Evolutionary conservation across 2,329 filamentous ascomycete species (phyloP).

Genomic region (Penicillium verrucosum): DNA sequence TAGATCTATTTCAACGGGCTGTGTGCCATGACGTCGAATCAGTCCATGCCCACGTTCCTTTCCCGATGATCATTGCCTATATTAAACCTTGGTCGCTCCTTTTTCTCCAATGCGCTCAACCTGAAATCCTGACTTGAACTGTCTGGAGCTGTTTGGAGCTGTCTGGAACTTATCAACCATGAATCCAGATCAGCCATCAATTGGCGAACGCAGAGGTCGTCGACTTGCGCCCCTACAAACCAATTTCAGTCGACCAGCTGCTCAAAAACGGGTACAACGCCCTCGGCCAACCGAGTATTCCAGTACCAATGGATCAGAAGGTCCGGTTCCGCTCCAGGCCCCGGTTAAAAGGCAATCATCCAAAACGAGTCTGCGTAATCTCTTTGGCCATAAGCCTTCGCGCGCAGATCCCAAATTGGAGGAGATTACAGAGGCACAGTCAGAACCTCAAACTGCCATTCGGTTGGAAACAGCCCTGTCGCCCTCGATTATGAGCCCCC

Average conservation of each 20-base stretch:
- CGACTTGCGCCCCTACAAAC: conserved; percentile 38
- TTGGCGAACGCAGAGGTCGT: conserved; percentile 39
- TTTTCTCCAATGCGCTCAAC: conserved; percentile 9
- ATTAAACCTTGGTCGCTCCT: conserved; percentile 14
- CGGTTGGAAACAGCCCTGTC: conserved; percentile 24
- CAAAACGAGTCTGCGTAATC: conserved; percentile 36
- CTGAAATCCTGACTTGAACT: not conserved
- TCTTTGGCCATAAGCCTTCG: conserved; percentile 37
- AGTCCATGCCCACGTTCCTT: conserved; percentile 17
- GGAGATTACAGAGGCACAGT: conserved; percentile 32
- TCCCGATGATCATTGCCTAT: conserved; percentile 21
- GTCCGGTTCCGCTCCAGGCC: conserved; percentile 33
- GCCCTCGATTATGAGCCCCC: conserved; percentile 26
- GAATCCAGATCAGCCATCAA: conserved; percentile 23
- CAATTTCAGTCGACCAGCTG: conserved; percentile 33
- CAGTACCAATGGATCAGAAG: conserved; percentile 24
- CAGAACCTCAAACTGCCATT: conserved; percentile 15
- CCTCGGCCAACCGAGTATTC: conserved; percentile 34
- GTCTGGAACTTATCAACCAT: conserved; percentile 2
- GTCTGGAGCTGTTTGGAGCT: not conserved
- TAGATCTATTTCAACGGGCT: not conserved
- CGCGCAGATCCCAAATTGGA: conserved; percentile 33
- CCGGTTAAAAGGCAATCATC: conserved; percentile 36
- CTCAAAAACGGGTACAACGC: conserved; percentile 27
- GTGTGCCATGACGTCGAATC: conserved; percentile 18